Evolutionary conservation across 805 yeast species (phyloP).

Genomic region (Torulaspora quercuum): DNA sequence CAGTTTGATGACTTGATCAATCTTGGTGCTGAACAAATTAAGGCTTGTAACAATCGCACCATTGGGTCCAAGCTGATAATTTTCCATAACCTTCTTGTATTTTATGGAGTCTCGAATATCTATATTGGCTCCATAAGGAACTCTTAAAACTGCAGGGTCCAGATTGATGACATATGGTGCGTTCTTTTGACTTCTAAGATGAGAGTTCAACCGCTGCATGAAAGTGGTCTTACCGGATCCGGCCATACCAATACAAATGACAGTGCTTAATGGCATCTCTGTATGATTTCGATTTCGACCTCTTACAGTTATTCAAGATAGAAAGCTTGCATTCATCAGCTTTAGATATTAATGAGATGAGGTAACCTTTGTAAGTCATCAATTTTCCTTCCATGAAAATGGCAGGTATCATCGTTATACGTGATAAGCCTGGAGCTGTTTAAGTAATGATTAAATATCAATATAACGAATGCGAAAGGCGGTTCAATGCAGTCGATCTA

Average conservation of each 20-base stretch:
- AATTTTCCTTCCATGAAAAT: too few species aligned
- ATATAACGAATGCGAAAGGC: too few species aligned
- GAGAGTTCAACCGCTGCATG: slow-evolving; percentile 90
- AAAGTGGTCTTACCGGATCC: slow-evolving; percentile 96
- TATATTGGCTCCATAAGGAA: slow-evolving; percentile 92
- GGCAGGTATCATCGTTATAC: too few species aligned
- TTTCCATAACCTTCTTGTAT: slow-evolving; percentile 94
- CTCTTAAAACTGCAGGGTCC: slow-evolving; percentile 92
- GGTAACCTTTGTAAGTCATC: too few species aligned
- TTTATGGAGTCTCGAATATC: slow-evolving; percentile 96
- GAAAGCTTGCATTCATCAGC: too few species aligned
- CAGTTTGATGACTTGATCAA: slow-evolving; percentile 86
- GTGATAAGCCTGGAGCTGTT: too few species aligned
- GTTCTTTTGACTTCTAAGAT: slow-evolving; percentile 63
- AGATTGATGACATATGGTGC: slow-evolving; percentile 91
- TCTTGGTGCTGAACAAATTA: slow-evolving; percentile 88
- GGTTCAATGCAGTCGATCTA: too few species aligned
- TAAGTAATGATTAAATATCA: too few species aligned
- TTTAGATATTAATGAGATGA: too few species aligned
- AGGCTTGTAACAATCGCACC: slow-evolving; percentile 97
- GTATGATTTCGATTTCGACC: too few species aligned
- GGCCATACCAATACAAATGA: slow-evolving; percentile 63
- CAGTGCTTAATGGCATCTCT: slow-evolving; percentile 40
- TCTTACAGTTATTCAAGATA: too few species aligned
- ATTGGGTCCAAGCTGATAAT: slow-evolving; percentile 91